Evolutionary conservation across 1,284 basidiomycete species (phyloP).

Genomic region (Cutaneotrichosporon cavernicola): DNA sequence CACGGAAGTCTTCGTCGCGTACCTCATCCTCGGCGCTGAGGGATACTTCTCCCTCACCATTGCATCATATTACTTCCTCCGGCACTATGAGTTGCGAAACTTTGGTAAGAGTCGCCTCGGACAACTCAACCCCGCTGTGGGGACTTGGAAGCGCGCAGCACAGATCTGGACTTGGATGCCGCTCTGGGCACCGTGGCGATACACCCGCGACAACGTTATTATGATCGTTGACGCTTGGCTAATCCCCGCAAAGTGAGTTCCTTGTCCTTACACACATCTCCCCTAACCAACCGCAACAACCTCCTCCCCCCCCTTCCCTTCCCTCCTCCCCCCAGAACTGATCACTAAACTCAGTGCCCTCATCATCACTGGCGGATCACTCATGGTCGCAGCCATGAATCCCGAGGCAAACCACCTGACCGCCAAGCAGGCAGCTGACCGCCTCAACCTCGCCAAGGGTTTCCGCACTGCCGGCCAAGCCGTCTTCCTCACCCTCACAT

Average conservation of each 20-base stretch:
- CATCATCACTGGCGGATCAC: conserved; percentile 38
- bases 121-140: background rate
- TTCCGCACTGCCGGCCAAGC: conserved; percentile 35
- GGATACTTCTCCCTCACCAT: conserved; percentile 39
- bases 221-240: conserved; percentile 27
- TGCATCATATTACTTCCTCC: conserved; percentile 27
- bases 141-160: background rate
- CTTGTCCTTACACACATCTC: too few relatives aligned
- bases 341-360: conserved; percentile 27
- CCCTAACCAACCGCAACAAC: background rate
- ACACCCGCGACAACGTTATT: conserved; percentile 17
- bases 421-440: background rate
- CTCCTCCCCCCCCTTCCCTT: background rate
- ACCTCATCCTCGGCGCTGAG: conserved; percentile 36
- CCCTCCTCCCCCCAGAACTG: background rate
- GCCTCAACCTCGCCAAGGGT: conserved; percentile 19
- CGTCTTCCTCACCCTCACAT: conserved; percentile 36
- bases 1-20: conserved; percentile 26
- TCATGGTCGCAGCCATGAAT: conserved; percentile 16
- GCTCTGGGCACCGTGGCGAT: conserved; percentile 21
- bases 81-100: conserved; percentile 20
- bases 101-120: conserved; percentile 19
- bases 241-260: conserved; percentile 24
- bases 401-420: background rate
- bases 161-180: conserved; percentile 9